Conservation (phyloP, 2,329 filamentous ascomycete genomes). For the Calonectria ilicicola region DNA sequence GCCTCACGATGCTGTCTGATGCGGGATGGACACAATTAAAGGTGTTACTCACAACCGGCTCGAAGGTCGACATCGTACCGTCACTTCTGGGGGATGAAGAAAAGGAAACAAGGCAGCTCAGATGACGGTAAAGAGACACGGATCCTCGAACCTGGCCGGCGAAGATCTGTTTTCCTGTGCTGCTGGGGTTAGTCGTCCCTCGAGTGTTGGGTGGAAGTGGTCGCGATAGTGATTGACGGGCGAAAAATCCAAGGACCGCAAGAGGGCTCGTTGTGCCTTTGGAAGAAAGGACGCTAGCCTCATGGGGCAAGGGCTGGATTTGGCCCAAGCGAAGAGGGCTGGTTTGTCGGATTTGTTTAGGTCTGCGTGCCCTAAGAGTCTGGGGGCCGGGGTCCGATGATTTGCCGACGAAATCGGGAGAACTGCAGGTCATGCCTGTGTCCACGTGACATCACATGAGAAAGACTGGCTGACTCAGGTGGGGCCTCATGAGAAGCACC, state of each 20-base stretch:
- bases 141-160: conserved; percentile 52
- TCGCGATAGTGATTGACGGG: conserved; percentile 54
- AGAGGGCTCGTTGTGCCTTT: conserved; percentile 56
- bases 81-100: conserved; percentile 49
- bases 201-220: conserved; percentile 52
- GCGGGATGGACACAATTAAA: conserved; percentile 17
- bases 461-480: too few species aligned
- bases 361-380: conserved; percentile 54
- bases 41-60: conserved; percentile 73
- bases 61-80: conserved; percentile 74
- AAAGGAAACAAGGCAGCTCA: conserved; percentile 50
- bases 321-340: conserved; percentile 51
- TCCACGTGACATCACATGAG: conserved; percentile 1
- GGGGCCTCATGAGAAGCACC: not conserved
- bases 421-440: not conserved
- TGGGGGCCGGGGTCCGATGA: conserved; percentile 37
- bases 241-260: conserved; percentile 56
- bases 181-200: conserved; percentile 58
- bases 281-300: conserved; percentile 48
- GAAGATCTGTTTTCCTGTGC: conserved; percentile 54
- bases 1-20: conserved; percentile 34
- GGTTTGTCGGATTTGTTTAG: conserved; percentile 49
- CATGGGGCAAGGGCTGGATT: conserved; percentile 44
- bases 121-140: conserved; percentile 49
- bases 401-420: conserved; percentile 40